Evolutionary conservation across 441 rosid genomes (phyloP), one percentile per base, ranked within the genome.

Genomic region (Pelargonium cotyledonis): DNA sequence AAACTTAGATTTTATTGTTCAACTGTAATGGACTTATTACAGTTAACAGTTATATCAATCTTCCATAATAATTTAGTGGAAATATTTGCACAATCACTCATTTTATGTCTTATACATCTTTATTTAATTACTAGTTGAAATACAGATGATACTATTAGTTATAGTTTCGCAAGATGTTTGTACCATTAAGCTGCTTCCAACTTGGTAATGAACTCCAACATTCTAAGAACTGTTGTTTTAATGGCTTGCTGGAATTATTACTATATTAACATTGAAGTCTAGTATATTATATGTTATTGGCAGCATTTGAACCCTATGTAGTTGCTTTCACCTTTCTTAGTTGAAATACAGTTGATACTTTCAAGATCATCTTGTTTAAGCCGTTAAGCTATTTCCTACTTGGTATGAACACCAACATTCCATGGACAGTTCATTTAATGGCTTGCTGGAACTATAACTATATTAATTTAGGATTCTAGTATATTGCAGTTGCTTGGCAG

Each of bases 1-100:
- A 55, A 55, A 47, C 51, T 41, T 41, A 72, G 21, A 38, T 65
- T 40, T 44, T 70, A 8, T 65, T 66, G 57, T 11, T 55, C 29
- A 55, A 55, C 23, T 55, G 23, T 18, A 38, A 55, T 55, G 26
- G 23, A 14, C 18, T 55, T 55, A 18, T 18, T 18, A 15, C 60
- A 55, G 62, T 55, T 55, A 16, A 21, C 15, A 55, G 11, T 38
- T 7, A 38, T 38, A 38, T 38, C 41, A 38, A 38, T 38, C 9
- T 55, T 55, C 29, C 19, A 18, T 5, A 55, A 16, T 55, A 9
- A 55, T 14, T 6, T 55, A 55, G 62, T 55, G 62, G 23, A n/a
- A 21, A 8, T 18, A 55, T 18, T 16, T 55, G 62, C 62, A 55
- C 62, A 55, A 21, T 16, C 8, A 55, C 19, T 55, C 19, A 16